Evolutionary conservation across 768 basidiomycete species (phyloP).

Genomic region (Mycena sanguinolenta): DNA sequence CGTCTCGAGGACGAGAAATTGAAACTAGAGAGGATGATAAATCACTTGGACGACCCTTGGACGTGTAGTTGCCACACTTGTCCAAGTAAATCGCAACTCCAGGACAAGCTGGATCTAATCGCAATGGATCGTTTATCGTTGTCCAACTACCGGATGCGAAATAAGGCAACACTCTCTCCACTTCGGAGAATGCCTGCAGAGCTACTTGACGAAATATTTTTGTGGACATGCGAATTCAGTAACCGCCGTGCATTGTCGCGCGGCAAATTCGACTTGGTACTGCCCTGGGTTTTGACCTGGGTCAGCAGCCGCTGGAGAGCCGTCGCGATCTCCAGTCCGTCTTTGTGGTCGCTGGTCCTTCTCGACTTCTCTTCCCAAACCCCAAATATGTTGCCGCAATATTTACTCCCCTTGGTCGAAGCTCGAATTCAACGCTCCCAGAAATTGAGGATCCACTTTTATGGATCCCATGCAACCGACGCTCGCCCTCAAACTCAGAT

Average conservation of each 20-base stretch:
- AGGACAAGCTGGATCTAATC: no score
- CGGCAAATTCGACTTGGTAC: neutral
- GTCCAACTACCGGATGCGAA: neutral
- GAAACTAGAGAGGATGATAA: neutral
- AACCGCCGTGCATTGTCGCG: neutral
- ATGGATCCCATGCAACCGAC: neutral
- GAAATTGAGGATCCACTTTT: neutral
- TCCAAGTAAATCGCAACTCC: no score
- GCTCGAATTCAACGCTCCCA: constrained; percentile 6
- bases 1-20: constrained; percentile 13
- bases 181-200: constrained; percentile 15
- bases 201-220: constrained; percentile 14
- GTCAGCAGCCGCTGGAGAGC: constrained; percentile 9
- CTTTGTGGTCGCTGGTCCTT: constrained; percentile 12
- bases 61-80: no score
- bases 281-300: constrained; percentile 11
- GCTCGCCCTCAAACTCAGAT: neutral
- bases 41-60: neutral
- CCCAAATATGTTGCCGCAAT: neutral
- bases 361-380: neutral
- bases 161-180: constrained; percentile 1
- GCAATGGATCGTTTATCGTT: neutral
- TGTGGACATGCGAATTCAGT: constrained; percentile 3
- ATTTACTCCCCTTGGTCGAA: neutral
- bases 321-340: neutral